A percentile compares a stretch with the other conserved stretches of the same genome.
Evolutionary conservation across 2,329 filamentous ascomycete genomes (phyloP).

Genomic region (Chlorencoelia australis): DNA sequence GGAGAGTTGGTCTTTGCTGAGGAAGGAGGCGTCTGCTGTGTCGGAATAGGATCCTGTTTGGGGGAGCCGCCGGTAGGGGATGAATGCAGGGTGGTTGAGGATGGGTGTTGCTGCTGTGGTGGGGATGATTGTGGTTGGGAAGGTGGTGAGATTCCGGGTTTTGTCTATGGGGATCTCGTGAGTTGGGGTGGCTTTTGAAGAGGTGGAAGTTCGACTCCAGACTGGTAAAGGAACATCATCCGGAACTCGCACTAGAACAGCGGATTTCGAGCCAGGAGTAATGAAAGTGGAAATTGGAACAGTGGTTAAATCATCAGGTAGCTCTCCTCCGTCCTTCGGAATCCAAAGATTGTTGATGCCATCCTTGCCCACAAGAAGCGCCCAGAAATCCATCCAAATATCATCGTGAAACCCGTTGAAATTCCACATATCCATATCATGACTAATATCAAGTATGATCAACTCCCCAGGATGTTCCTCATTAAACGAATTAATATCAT

Average conservation of each 20-base stretch:
- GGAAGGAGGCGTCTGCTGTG: slow-evolving; percentile 3
- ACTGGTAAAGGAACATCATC: slow-evolving; percentile 5
- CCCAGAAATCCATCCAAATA: slow-evolving; percentile 12
- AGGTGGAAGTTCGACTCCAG: neutral
- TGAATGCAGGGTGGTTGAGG: slow-evolving; percentile 8
- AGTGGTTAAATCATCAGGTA: slow-evolving; percentile 11
- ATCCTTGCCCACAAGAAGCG: slow-evolving; percentile 4
- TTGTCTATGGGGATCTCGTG: neutral
- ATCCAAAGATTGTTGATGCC: slow-evolving; percentile 15
- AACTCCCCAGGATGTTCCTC: slow-evolving; percentile 16
- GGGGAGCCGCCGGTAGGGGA: slow-evolving; percentile 6
- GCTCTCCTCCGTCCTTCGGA: neutral
- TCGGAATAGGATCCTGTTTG: slow-evolving; percentile 11
- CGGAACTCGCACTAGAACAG: slow-evolving; percentile 12
- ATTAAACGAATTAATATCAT: slow-evolving; percentile 18
- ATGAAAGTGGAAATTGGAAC: slow-evolving; percentile 14
- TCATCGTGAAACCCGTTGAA: neutral
- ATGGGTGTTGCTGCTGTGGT: neutral
- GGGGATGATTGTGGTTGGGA: neutral
- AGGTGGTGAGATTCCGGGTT: neutral
- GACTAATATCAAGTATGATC: slow-evolving; percentile 17
- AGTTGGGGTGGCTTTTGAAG: neutral
- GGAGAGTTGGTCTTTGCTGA: slow-evolving; percentile 8
- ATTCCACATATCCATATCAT: slow-evolving; percentile 10
- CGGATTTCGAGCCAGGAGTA: slow-evolving; percentile 14